Percentiles rank a stretch among this genome's conserved stretches.
Evolutionary conservation across 768 basidiomycete species (phyloP).

Genomic region (Russula compacta): DNA sequence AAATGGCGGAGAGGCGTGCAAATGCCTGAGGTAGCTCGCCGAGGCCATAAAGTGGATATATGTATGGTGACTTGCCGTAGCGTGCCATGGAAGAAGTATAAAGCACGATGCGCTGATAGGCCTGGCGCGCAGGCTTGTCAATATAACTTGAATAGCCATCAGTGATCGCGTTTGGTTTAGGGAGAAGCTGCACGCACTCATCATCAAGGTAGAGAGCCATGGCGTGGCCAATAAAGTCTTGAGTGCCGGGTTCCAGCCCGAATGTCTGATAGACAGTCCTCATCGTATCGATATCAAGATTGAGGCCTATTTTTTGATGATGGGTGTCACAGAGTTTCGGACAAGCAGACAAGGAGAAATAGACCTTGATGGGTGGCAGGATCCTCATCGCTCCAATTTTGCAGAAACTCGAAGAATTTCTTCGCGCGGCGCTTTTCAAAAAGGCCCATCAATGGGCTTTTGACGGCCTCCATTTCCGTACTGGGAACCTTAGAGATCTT

Average conservation of each 20-base stretch:
- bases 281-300: constrained; percentile 90
- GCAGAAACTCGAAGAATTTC: constrained; percentile 97
- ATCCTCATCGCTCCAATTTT: constrained; percentile 91
- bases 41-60: constrained; percentile 97
- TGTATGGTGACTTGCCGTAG: constrained; percentile 99
- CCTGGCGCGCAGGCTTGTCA: constrained; percentile 78
- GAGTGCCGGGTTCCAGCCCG: constrained; percentile 92
- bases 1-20: constrained; percentile 95
- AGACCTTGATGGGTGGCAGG: constrained; percentile 93
- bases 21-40: constrained; percentile 99
- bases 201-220: constrained; percentile 99
- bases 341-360: constrained; percentile 12
- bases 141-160: constrained; percentile 58
- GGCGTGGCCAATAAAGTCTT: constrained; percentile 98
- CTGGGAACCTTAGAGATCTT: constrained; percentile 96
- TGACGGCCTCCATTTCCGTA: constrained; percentile 95
- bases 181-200: constrained; percentile 51
- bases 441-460: constrained; percentile 93
- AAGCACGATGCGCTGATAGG: constrained; percentile 91
- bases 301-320: constrained; percentile 44
- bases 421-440: constrained; percentile 98
- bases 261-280: constrained; percentile 94
- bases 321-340: not conserved
- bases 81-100: constrained; percentile 99
- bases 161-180: not conserved